phyloP scores from a whole-genome alignment of 306 rosid species.

The Pachyrhizus erosus region DNA sequence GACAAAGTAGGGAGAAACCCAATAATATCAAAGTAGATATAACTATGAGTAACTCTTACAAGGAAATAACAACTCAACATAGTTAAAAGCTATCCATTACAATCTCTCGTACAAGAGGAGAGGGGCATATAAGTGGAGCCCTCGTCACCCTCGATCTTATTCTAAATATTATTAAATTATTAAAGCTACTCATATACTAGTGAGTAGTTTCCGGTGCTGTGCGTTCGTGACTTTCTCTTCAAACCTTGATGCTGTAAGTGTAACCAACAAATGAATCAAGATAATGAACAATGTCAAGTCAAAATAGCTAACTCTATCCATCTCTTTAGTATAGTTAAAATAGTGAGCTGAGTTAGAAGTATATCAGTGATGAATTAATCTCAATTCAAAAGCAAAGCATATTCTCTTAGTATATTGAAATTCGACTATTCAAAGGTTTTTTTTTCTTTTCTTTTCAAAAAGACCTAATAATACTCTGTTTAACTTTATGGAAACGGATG shows the following conservation, averaged over 20 bases:
- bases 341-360: background rate
- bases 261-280: background rate
- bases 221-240: background rate
- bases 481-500: background rate
- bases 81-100: background rate
- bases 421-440: background rate
- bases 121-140: background rate
- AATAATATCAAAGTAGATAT: background rate
- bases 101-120: background rate
- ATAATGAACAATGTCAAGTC: background rate
- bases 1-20: background rate
- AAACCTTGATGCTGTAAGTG: conserved; percentile 19
- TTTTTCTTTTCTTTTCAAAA: too few species aligned
- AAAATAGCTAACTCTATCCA: background rate
- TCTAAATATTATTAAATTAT: background rate
- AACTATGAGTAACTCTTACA: background rate
- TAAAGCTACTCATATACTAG: background rate
- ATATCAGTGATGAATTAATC: background rate
- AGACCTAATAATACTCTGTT: too few species aligned
- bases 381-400: background rate
- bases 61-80: background rate
- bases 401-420: background rate
- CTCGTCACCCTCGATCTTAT: background rate
- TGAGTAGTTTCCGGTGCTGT: background rate
- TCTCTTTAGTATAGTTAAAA: background rate